A percentile compares a stretch with the other conserved stretches of the same genome.
Conservation (phyloP, 306 rosid genomes). For the Trifolium repens region DNA sequence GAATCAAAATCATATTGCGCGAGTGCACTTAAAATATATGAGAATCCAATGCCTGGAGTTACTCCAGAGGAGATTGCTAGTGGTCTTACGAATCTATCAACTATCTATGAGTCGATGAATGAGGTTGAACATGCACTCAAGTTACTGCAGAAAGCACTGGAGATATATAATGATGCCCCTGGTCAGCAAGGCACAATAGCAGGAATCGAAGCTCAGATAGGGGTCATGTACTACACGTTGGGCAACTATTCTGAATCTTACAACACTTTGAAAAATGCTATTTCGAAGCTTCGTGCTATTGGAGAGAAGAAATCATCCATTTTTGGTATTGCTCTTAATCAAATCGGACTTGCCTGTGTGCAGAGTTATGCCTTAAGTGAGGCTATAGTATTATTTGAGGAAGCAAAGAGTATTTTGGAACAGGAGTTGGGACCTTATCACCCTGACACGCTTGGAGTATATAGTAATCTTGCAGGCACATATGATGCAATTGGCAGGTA, state of each 20-base stretch:
- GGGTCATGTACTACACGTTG: conserved; percentile 83
- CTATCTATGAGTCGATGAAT: conserved; percentile 87
- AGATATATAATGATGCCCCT: conserved; percentile 73
- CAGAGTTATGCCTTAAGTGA: conserved; percentile 73
- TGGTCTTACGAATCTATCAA: conserved; percentile 78
- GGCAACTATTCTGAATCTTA: conserved; percentile 84
- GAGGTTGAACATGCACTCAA: conserved; percentile 82
- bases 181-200: conserved; percentile 89
- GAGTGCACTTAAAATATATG: conserved; percentile 84
- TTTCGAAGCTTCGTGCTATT: conserved; percentile 74
- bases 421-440: conserved; percentile 90
- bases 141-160: conserved; percentile 73
- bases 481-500: conserved; percentile 98
- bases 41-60: conserved; percentile 75
- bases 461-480: conserved; percentile 92
- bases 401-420: conserved; percentile 80
- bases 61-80: conserved; percentile 90
- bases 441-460: conserved; percentile 93
- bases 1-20: conserved; percentile 92
- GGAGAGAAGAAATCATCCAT: conserved; percentile 95
- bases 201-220: conserved; percentile 98
- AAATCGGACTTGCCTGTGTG: conserved; percentile 93
- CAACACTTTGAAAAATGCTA: conserved; percentile 68
- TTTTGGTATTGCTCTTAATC: conserved; percentile 91
- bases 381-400: conserved; percentile 82